A percentile compares a stretch with the other conserved stretches of the same genome.
Evolutionary conservation across 805 yeast species (phyloP).

Genomic region (Metschnikowia drakensbergensis): DNA sequence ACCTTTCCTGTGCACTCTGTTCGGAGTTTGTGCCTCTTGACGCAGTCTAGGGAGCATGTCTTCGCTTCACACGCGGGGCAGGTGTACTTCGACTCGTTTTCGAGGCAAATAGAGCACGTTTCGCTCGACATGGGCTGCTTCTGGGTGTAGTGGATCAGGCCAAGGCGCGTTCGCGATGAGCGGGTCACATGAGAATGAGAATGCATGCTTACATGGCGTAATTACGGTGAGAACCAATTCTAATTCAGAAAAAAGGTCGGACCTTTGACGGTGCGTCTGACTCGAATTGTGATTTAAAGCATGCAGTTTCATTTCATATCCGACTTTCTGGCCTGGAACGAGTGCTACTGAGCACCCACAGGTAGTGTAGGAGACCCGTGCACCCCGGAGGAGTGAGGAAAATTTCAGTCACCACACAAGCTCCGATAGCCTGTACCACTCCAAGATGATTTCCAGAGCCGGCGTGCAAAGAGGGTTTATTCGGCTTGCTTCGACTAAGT

Average conservation of each 20-base stretch:
- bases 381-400: background rate
- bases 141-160: background rate
- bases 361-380: background rate
- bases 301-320: background rate
- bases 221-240: no score
- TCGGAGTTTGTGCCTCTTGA: slow-evolving; percentile 61
- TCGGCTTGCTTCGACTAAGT: slow-evolving; percentile 18
- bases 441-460: slow-evolving; percentile 11
- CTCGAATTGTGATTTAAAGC: no score
- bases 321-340: background rate
- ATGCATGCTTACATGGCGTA: background rate
- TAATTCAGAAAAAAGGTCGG: no score
- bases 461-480: slow-evolving; percentile 11
- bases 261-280: no score
- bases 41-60: slow-evolving; percentile 73
- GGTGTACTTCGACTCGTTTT: slow-evolving; percentile 52
- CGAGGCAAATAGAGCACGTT: slow-evolving; percentile 34
- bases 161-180: slow-evolving; percentile 4
- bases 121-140: slow-evolving; percentile 13
- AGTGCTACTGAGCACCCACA: background rate
- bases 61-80: slow-evolving; percentile 73
- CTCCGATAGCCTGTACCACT: background rate
- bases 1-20: slow-evolving; percentile 63
- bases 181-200: background rate
- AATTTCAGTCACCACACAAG: slow-evolving; percentile 1